Evolutionary conservation across 768 basidiomycete genomes (phyloP).

Genomic region (Pleurotus cornucopiae): DNA sequence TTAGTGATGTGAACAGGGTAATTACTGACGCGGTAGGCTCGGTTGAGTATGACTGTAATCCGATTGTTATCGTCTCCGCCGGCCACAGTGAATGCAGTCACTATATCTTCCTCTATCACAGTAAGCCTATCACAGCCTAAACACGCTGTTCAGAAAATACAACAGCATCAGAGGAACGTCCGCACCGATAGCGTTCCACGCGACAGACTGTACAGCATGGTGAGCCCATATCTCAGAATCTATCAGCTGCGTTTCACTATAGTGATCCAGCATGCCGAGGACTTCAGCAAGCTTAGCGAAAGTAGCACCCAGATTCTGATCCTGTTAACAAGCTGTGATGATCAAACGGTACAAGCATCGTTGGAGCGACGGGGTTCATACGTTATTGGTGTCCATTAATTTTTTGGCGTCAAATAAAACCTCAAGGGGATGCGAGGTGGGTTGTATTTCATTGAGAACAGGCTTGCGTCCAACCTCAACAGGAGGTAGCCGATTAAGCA

Average conservation of each 20-base stretch:
- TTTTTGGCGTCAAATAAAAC: constrained; percentile 75
- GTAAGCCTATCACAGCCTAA: constrained; percentile 67
- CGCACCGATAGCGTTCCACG: constrained; percentile 70
- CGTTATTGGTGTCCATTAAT: constrained; percentile 63
- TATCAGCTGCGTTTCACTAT: constrained; percentile 55
- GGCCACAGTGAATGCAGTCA: constrained; percentile 59
- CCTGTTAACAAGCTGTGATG: constrained; percentile 30
- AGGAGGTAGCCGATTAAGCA: constrained; percentile 68
- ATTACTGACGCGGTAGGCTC: constrained; percentile 56
- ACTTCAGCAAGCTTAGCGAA: constrained; percentile 69
- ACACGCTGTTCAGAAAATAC: constrained; percentile 6
- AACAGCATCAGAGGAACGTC: background rate
- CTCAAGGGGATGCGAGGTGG: constrained; percentile 72
- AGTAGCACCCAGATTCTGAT: constrained; percentile 64
- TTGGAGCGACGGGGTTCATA: constrained; percentile 22
- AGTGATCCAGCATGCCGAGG: constrained; percentile 65
- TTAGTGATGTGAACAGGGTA: background rate
- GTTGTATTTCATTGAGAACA: constrained; percentile 67
- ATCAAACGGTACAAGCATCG: background rate
- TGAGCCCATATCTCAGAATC: constrained; percentile 67
- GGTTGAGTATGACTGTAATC: constrained; percentile 58
- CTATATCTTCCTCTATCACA: constrained; percentile 62
- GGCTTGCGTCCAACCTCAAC: constrained; percentile 41
- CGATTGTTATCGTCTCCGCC: constrained; percentile 60
- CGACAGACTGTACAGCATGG: constrained; percentile 68